Evolutionary conservation across 345 rosid genomes (phyloP), one percentile per base, ranked within the genome.

Genomic region (Capsella bursapastoris): DNA sequence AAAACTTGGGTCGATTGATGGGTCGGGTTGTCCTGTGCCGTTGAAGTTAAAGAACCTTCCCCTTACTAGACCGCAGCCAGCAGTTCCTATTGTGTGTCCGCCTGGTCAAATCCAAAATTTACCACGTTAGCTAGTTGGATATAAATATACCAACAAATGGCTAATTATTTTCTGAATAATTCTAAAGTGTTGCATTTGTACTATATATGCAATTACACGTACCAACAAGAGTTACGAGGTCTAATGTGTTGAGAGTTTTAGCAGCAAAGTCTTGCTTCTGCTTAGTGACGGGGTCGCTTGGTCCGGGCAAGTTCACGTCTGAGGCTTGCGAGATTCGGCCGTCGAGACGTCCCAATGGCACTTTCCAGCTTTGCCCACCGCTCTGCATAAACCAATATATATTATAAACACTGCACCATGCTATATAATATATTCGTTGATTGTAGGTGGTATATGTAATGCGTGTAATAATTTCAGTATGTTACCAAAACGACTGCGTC

Each of bases 161-260:
- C 8, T 34, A 34, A 34, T 34, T 34, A 34, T 6, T 6, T 34
- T 34, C 7, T 34, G 37, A 34, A 34, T 6, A 34, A 34, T 34
- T 34, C 37, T 34, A 34, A 34, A 34, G 37, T 34, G 37, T 34
- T 34, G 7, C 37, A 7, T 34, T 34, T 1, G 7, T 6, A 34
- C 8, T 8, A 34, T 7, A 29, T 4, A 14, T 32, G 28, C 43
- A 32, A 22, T 52, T 38, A 25, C 4, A 78, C 81, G 38, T 68
- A 72, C 87, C 85, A 57, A 80, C 85, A 70, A 84, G 87, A 31
- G 84, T 57, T 12, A 84, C 87, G 44, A 84, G 87, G 64, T 84
- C 87, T 58, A 78, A 49, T 15, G 79, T 63, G 70, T 80, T 75
- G 35, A 84, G 84, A 57, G 71, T 77, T 25, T 67, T 60, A 32